phyloP scores from a whole-genome alignment of 257 asterid species.

The Linaria vulgaris region DNA sequence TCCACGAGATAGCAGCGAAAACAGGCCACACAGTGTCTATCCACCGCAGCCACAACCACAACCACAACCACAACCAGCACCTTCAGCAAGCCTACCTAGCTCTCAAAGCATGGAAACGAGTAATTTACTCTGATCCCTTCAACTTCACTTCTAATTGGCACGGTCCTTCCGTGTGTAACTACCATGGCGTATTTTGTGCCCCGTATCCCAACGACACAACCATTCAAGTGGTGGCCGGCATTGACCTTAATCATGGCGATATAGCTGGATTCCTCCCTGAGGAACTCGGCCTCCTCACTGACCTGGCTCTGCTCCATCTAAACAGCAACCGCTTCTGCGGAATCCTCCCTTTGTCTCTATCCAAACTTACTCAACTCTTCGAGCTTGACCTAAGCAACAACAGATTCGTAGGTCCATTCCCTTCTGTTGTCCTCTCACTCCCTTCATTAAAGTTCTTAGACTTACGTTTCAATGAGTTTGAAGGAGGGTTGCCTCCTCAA shows the following conservation, averaged over 20 bases:
- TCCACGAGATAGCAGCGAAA: conserved; percentile 33
- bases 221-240: conserved; percentile 49
- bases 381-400: conserved; percentile 81
- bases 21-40: conserved; percentile 18
- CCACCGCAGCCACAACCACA: conserved; percentile 30
- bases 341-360: conserved; percentile 49
- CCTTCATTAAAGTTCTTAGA: conserved; percentile 52
- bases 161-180: conserved; percentile 61
- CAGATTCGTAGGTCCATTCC: conserved; percentile 76
- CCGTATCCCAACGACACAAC: conserved; percentile 44
- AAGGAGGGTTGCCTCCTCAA: conserved; percentile 58
- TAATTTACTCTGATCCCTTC: conserved; percentile 59
- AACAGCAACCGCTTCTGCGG: conserved; percentile 77
- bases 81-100: conserved; percentile 58
- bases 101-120: conserved; percentile 63
- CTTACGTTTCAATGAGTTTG: conserved; percentile 75
- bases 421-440: conserved; percentile 54
- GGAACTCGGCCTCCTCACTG: conserved; percentile 63
- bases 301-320: conserved; percentile 57
- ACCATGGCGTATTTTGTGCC: conserved; percentile 53
- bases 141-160: conserved; percentile 60
- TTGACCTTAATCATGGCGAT: conserved; percentile 65
- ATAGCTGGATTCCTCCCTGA: conserved; percentile 69
- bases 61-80: conserved; percentile 31
- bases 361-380: conserved; percentile 46